Percentiles rank a stretch among this genome's conserved stretches.
Conservation (phyloP, 805 yeast species). For the Kregervanrija pseudodelftensis region DNA sequence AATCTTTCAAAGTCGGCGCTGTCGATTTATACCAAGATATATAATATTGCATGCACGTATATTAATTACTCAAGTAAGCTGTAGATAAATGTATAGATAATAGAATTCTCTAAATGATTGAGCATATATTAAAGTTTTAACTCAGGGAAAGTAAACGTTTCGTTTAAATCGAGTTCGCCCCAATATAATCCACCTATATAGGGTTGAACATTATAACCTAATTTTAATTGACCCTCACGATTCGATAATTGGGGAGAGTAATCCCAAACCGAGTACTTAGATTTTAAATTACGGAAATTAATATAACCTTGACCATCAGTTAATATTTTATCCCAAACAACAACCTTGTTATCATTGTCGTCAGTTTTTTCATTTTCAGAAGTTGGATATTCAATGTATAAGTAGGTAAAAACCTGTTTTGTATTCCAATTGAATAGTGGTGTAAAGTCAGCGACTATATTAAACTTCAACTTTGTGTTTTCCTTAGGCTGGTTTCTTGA, state of each 20-base stretch:
- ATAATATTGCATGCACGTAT: too few relatives aligned
- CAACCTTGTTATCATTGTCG: slow-evolving; percentile 41
- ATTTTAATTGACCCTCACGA: slow-evolving; percentile 57
- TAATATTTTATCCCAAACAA: slow-evolving; percentile 88
- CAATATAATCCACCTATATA: slow-evolving; percentile 71
- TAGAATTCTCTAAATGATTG: slow-evolving; percentile 34
- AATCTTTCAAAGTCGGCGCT: too few relatives aligned
- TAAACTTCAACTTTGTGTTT: slow-evolving; percentile 64
- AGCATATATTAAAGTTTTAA: slow-evolving; percentile 1
- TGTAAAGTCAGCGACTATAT: slow-evolving; percentile 64
- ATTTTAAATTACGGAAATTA: slow-evolving; percentile 41
- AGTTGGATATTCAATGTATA: slow-evolving; percentile 67
- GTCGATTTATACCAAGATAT: too few relatives aligned
- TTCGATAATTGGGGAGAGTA: slow-evolving; percentile 52
- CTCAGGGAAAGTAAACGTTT: slow-evolving; percentile 18
- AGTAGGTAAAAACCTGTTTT: slow-evolving; percentile 86
- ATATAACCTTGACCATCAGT: slow-evolving; percentile 50
- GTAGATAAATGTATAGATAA: slow-evolving; percentile 20
- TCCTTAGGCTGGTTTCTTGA: slow-evolving; percentile 63
- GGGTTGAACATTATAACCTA: slow-evolving; percentile 94
- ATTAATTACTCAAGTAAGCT: too few relatives aligned
- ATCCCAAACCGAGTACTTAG: slow-evolving; percentile 88
- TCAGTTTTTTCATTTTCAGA: neutral
- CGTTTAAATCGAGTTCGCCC: slow-evolving; percentile 43
- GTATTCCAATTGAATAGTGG: slow-evolving; percentile 95